These are phyloP conservation scores for Mycena olivaceomarginata DNA, from an alignment of 768 basidiomycete species.

Conservation along the genomic window DNA sequence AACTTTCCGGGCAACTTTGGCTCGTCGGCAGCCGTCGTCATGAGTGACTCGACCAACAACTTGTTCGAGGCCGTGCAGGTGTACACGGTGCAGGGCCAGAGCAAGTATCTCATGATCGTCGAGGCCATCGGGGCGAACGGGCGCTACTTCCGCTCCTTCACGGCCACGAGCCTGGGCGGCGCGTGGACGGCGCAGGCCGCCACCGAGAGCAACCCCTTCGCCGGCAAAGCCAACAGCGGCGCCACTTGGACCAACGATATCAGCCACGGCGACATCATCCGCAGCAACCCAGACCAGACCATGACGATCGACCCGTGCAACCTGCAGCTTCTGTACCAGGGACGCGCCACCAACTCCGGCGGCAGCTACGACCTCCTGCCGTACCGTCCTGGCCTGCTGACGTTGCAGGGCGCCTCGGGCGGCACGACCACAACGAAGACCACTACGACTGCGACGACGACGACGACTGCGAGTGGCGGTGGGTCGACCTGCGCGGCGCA, in stretches of 20 bases:
- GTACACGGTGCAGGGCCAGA: conserved; percentile 35
- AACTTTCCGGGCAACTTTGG: conserved; percentile 35
- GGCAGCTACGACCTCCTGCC: conserved; percentile 39
- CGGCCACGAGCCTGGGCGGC: conserved; percentile 38
- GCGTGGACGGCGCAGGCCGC: conserved; percentile 34
- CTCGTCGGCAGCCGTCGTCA: conserved; percentile 7
- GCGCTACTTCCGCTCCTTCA: conserved; percentile 45
- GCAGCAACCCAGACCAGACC: conserved; percentile 39
- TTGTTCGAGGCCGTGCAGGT: conserved; percentile 43
- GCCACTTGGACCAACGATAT: conserved; percentile 44
- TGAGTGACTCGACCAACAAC: conserved; percentile 32
- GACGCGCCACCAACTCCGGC: conserved; percentile 24
- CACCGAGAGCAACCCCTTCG: conserved; percentile 38
- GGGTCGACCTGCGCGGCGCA: conserved; percentile 1
- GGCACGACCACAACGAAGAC: not conserved
- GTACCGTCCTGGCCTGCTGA: conserved; percentile 37
- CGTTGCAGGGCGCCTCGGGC: conserved; percentile 4
- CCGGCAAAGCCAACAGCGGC: conserved; percentile 43
- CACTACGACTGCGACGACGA: not conserved
- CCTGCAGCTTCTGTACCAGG: conserved; percentile 44
- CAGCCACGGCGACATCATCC: conserved; percentile 42
- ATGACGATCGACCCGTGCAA: conserved; percentile 40
- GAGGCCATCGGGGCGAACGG: conserved; percentile 42
- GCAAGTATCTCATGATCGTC: conserved; percentile 40
- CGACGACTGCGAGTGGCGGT: not conserved